Conservation (phyloP, 2,329 filamentous ascomycete species). For the Neocatenulostroma microsporum region DNA sequence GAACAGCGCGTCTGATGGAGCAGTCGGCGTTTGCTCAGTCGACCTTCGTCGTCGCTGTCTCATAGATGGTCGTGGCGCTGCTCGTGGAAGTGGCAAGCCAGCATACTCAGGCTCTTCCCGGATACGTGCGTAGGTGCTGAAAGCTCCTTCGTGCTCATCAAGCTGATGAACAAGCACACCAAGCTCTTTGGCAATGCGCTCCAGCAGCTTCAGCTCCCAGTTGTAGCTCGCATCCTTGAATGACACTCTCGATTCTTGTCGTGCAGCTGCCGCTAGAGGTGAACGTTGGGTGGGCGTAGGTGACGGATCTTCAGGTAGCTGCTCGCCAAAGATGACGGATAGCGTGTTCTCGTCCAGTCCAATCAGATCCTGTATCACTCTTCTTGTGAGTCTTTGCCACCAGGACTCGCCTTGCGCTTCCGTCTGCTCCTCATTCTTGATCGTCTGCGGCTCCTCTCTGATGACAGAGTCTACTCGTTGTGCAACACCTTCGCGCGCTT, state of each 20-base stretch:
- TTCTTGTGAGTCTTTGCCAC: conserved; percentile 73
- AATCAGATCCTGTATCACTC: conserved; percentile 80
- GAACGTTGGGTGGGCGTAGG: conserved; percentile 27
- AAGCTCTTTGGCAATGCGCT: conserved; percentile 78
- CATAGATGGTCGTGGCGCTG: conserved; percentile 14
- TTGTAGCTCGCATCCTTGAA: conserved; percentile 32
- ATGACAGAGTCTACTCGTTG: conserved; percentile 5
- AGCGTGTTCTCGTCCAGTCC: conserved; percentile 82
- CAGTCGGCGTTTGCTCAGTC: conserved; percentile 9
- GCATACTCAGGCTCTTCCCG: conserved; percentile 57
- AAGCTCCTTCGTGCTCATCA: conserved; percentile 79
- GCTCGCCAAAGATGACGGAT: conserved; percentile 79
- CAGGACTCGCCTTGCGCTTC: conserved; percentile 51
- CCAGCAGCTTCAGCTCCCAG: conserved; percentile 73
- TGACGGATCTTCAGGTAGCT: conserved; percentile 45
- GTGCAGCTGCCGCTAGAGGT: conserved; percentile 22
- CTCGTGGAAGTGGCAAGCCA: conserved; percentile 50
- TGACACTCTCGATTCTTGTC: conserved; percentile 27
- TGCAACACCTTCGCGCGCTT: background rate
- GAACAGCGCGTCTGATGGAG: conserved; percentile 22
- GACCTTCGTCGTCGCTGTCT: conserved; percentile 18
- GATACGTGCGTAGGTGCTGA: conserved; percentile 67
- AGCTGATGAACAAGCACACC: conserved; percentile 76
- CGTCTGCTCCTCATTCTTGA: conserved; percentile 25
- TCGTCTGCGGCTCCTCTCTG: conserved; percentile 10